phyloP scores from a whole-genome alignment of 495 filamentous ascomycete species.

The Tuber umbilicatum region DNA sequence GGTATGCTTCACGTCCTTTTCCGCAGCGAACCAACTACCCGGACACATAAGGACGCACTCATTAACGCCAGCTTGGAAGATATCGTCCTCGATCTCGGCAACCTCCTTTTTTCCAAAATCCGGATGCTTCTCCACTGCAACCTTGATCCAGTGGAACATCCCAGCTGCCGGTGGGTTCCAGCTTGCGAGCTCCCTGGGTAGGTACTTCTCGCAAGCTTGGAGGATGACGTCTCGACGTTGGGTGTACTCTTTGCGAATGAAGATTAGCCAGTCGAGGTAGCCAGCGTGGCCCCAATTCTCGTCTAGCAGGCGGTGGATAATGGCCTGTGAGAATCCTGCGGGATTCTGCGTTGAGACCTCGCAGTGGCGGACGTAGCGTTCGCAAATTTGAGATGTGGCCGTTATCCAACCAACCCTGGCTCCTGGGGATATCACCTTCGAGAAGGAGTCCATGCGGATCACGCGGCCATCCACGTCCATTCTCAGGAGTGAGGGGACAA shows the following conservation, averaged over 20 bases:
- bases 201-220: constrained; percentile 70
- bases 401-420: constrained; percentile 73
- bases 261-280: constrained; percentile 82
- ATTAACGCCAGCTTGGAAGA: constrained; percentile 66
- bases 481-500: constrained; percentile 59
- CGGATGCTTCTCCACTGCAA: constrained; percentile 72
- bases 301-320: constrained; percentile 83
- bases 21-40: constrained; percentile 83
- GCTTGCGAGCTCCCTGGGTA: constrained; percentile 70
- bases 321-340: constrained; percentile 70
- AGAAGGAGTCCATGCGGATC: constrained; percentile 71
- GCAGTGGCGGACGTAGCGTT: constrained; percentile 67
- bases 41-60: constrained; percentile 67
- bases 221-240: constrained; percentile 66
- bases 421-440: constrained; percentile 73
- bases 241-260: constrained; percentile 78
- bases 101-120: constrained; percentile 52
- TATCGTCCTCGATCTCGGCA: constrained; percentile 70
- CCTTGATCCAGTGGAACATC: constrained; percentile 93
- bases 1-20: constrained; percentile 45
- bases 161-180: constrained; percentile 83
- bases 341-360: constrained; percentile 79
- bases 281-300: constrained; percentile 93
- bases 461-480: constrained; percentile 62
- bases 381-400: constrained; percentile 72